These are phyloP conservation scores for Linum lewisii DNA, from an alignment of 345 rosid species.

Conservation along the genomic window DNA sequence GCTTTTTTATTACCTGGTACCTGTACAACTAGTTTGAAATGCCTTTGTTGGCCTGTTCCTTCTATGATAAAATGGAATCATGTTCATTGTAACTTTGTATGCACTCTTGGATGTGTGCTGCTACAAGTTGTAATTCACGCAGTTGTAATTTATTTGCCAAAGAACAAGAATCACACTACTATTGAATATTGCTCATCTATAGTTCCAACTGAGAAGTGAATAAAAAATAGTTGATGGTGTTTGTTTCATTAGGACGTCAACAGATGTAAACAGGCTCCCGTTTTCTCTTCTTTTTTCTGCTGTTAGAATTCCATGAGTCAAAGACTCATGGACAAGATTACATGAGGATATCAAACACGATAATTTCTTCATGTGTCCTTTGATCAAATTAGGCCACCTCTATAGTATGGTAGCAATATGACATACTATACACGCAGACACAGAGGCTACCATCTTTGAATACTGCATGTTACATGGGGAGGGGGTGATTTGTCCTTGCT, in stretches of 20 bases:
- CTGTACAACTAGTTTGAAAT: neutral
- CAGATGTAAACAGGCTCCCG: neutral
- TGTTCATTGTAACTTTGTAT: neutral
- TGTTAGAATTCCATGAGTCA: neutral
- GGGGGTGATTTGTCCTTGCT: neutral
- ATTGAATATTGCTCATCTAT: no score
- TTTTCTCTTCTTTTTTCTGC: neutral
- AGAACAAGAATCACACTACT: no score
- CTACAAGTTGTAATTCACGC: neutral
- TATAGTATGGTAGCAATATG: neutral
- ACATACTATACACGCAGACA: neutral
- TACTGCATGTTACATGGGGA: neutral
- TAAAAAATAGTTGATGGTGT: no score
- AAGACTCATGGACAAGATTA: neutral
- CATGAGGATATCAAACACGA: neutral
- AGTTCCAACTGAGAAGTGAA: no score
- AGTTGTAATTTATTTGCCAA: no score
- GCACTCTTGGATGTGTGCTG: neutral
- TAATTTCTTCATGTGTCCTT: neutral
- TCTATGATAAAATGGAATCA: neutral
- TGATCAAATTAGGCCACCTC: neutral
- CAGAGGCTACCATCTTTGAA: neutral
- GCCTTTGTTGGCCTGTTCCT: neutral
- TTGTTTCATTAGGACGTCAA: neutral
- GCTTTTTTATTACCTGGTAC: no score